Conservation (phyloP, 148 eudicot species). For the Vaccinium macrocarpon region DNA sequence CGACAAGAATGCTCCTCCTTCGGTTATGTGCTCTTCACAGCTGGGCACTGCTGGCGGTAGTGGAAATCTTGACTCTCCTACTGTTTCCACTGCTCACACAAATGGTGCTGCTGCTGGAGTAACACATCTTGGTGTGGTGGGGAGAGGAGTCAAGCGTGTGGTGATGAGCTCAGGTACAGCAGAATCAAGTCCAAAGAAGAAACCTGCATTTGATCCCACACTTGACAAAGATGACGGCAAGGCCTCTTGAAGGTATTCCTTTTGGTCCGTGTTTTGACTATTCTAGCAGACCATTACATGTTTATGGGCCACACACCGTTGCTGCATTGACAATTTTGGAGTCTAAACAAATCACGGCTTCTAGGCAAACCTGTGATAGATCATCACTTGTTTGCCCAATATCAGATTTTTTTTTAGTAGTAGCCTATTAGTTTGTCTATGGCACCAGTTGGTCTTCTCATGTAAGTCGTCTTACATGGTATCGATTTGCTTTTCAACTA, state of each 20-base stretch:
- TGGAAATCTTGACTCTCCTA: conserved; percentile 49
- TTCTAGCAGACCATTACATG: neutral
- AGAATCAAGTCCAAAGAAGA: conserved; percentile 54
- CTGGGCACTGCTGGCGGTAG: conserved; percentile 35
- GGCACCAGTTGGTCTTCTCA: neutral
- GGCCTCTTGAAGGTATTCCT: conserved; percentile 40
- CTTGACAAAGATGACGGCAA: conserved; percentile 46
- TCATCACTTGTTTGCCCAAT: neutral
- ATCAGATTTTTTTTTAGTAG: neutral
- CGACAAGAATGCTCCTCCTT: conserved; percentile 32
- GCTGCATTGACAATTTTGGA: neutral
- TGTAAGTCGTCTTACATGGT: neutral
- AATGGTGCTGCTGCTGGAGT: conserved; percentile 54
- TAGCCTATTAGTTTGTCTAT: neutral
- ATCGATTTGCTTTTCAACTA: neutral
- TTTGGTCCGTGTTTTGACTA: neutral
- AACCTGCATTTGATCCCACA: conserved; percentile 44
- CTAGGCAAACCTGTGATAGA: neutral
- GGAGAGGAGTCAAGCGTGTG: conserved; percentile 89
- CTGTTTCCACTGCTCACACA: conserved; percentile 64
- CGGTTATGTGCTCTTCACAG: conserved; percentile 50
- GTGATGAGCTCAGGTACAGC: conserved; percentile 35
- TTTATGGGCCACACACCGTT: neutral
- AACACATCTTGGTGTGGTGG: conserved; percentile 92
- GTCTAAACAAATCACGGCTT: neutral